Base-by-base conservation (phyloP, 2,329 filamentous ascomycete species). In the Ceratocystis smalleyi region DNA sequence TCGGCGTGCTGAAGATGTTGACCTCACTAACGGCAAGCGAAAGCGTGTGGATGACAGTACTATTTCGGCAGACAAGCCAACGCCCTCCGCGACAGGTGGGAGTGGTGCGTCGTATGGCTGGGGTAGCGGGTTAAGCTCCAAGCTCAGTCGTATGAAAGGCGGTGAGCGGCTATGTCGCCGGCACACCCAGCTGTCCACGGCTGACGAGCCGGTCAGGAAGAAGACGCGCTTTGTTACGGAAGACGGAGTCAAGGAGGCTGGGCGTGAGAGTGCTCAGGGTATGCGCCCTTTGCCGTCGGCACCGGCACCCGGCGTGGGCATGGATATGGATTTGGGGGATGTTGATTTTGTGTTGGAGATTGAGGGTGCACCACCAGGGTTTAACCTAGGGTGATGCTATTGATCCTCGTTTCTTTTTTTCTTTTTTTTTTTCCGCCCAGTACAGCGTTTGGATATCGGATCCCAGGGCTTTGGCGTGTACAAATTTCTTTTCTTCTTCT, bases 201-300 rank as follows among this genome's bases (percentile, higher is more conserved):
- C 10, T 30, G 59, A 43, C 22, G 51, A 55, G 60, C 82, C 82
- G 0, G 79, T 83, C 40, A 78, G 81, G 68, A 86, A 89, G 75
- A 89, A 89, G 78, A 91, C 87, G 62, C 79, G 87, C n/a, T 91
- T 91, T 71, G 81, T 91, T 49, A 89, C 88, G 30, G 83, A 84
- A 51, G 88, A 86, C 72, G 88, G 88, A 0, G 91, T 91, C 67
- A 81, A 84, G 64, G 87, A 89, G 73, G 87, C 88, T 3, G 88
- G 88, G 0, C 78, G 87, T 66, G 88, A 91, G 70, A 90, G 87
- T 17, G 22, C 24, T 6, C 24, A 15, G 15, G 51, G 22, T 1
- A 17, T 70, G 71, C 91, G 1, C 84, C 73, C 71, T 70, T 70
- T 75, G 43, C 68, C 69, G 62, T 69, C 77, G n/a, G 27, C 40